These are phyloP conservation scores for Cardamine chenopodiifolia DNA, from an alignment of 345 rosid species.

Conservation along the genomic window DNA sequence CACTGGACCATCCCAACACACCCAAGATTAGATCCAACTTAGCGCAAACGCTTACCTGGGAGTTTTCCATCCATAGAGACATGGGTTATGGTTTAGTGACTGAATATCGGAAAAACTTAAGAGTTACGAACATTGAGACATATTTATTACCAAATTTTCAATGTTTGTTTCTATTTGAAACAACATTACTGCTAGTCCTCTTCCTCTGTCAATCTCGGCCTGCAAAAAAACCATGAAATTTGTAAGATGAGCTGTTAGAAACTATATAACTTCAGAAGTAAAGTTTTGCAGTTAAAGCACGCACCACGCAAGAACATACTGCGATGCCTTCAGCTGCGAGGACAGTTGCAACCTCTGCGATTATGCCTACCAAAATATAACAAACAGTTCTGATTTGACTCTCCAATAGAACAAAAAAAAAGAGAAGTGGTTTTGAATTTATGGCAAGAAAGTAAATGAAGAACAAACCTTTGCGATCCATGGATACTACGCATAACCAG, in stretches of 20 bases:
- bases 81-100: slow-evolving; percentile 1
- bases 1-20: slow-evolving; percentile 91
- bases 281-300: slow-evolving; percentile 25
- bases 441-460: background rate
- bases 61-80: slow-evolving; percentile 10
- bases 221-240: slow-evolving; percentile 30
- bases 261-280: background rate
- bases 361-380: slow-evolving; percentile 60
- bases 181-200: slow-evolving; percentile 89
- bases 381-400: slow-evolving; percentile 6
- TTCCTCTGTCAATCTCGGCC: slow-evolving; percentile 91
- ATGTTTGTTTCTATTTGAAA: slow-evolving; percentile 80
- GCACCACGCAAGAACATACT: slow-evolving; percentile 91
- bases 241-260: background rate
- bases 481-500: slow-evolving; percentile 88
- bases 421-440: background rate
- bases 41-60: slow-evolving; percentile 74
- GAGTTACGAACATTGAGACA: slow-evolving; percentile 5
- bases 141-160: slow-evolving; percentile 68
- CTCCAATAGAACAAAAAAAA: background rate
- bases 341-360: slow-evolving; percentile 85
- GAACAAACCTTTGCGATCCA: slow-evolving; percentile 75
- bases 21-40: slow-evolving; percentile 80
- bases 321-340: slow-evolving; percentile 66
- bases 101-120: background rate